Evolutionary conservation across 768 basidiomycete genomes (phyloP).

Genomic region (Suillus clintonianus): DNA sequence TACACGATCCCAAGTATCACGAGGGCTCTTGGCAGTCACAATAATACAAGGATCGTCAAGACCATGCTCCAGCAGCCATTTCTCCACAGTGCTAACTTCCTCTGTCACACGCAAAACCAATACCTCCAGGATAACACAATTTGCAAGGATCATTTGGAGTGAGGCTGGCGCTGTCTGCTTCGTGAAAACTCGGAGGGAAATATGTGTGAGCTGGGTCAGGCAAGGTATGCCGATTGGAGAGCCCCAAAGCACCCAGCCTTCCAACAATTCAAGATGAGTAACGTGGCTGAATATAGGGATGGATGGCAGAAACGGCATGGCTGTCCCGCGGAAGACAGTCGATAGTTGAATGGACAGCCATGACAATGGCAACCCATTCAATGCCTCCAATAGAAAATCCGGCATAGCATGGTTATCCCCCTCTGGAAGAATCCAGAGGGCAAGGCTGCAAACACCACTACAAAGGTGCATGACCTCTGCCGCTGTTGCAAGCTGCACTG

Average conservation of each 20-base stretch:
- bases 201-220: not conserved
- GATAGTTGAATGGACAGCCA: not conserved
- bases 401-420: not conserved
- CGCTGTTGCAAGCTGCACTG: not conserved
- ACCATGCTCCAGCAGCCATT: not conserved
- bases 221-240: not conserved
- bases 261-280: not conserved
- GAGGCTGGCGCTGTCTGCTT: not conserved
- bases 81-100: not conserved
- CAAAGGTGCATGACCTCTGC: not conserved
- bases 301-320: not conserved
- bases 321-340: not conserved
- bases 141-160: not conserved
- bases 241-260: conserved; percentile 2
- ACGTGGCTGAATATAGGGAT: not conserved
- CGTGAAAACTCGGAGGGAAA: not conserved
- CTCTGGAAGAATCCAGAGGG: not conserved
- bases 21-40: not conserved
- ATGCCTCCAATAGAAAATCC: not conserved
- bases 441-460: not conserved
- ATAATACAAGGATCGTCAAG: not conserved
- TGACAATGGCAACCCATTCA: not conserved
- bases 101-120: not conserved
- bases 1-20: not conserved
- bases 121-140: not conserved